Evolutionary conservation across 305 asterid species (phyloP), one percentile per base, ranked within the genome.

Genomic region (Fraxinus baroniana): DNA sequence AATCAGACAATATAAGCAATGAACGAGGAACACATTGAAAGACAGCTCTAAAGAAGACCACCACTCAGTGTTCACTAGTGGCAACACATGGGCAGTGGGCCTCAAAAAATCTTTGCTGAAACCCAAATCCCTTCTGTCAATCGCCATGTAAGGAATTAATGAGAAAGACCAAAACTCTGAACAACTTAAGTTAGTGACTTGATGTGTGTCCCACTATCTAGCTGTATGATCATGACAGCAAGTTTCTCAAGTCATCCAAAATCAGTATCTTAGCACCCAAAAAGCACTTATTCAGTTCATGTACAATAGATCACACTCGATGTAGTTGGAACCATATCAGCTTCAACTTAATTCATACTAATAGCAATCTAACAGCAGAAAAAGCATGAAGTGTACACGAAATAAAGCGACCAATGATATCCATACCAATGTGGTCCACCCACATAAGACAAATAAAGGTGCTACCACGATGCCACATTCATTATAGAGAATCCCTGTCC

Each of bases 401-500:
- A 70, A 70, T 70, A 13, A 70, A 70, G 20, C 41, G 41, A 13
- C 75, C 39, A 30, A 70, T 70, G 75, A 30, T 30, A 70, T 32
- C 75, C 75, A 70, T 70, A 12, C 41, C 75, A 70, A 32, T 32
- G n/a, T 15, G 18, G 36, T 2, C 33, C 76, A 32, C 41, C 39
- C 22, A 70, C 36, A 17, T 32, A 33, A 70, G 36, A 30, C 18
- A 70, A 44, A 22, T 35, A 84, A 28, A 80, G 71, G 72, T 66
- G 5, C 77, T 76, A 77, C 17, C 71, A 28, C 72, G 73, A 41
- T 70, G 44, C 70, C 36, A 68, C 46, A 68, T 80, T 76, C 79
- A 79, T 72, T 79, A 60, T 30, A 80, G 78, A 75, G 74, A 20
- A 79, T 74, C 78, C 18, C 33, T 57, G 74, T 62, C 72, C 77